Evolutionary conservation across 1,284 basidiomycete species (phyloP).

Genomic region (Cronartium quercuum): DNA sequence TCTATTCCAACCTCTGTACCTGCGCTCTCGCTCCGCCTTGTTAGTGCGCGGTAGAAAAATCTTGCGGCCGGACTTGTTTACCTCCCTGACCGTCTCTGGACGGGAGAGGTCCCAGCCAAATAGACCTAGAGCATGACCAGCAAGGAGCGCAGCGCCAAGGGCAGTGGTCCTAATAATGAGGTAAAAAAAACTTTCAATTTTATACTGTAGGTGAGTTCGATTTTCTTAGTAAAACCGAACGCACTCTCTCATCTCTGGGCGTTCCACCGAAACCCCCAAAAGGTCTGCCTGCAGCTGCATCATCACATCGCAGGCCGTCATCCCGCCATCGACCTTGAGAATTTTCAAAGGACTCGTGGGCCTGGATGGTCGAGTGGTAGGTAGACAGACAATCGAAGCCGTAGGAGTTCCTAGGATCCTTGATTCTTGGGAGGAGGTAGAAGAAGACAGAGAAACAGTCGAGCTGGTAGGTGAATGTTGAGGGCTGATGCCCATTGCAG

Average conservation of each 20-base stretch:
- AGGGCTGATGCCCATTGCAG: neutral
- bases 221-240: neutral
- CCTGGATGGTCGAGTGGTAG: neutral
- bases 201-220: neutral
- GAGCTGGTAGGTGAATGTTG: neutral
- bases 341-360: slow-evolving; percentile 59
- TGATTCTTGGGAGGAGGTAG: neutral
- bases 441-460: slow-evolving; percentile 6
- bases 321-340: slow-evolving; percentile 76
- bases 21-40: neutral
- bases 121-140: slow-evolving; percentile 76
- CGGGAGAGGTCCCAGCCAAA: slow-evolving; percentile 89
- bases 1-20: slow-evolving; percentile 26
- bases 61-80: neutral
- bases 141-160: slow-evolving; percentile 90
- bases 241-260: slow-evolving; percentile 92
- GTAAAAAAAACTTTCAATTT: neutral
- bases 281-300: slow-evolving; percentile 91
- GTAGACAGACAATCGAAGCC: neutral
- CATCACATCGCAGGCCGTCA: slow-evolving; percentile 56
- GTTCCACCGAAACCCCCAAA: slow-evolving; percentile 80
- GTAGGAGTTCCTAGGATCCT: neutral
- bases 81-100: slow-evolving; percentile 67
- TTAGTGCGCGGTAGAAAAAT: slow-evolving; percentile 1
- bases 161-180: slow-evolving; percentile 68